A percentile compares a stretch with the other conserved stretches of the same genome.
Evolutionary conservation across 208 protist species (phyloP).

Genomic region (Trypanosoma vivax): DNA sequence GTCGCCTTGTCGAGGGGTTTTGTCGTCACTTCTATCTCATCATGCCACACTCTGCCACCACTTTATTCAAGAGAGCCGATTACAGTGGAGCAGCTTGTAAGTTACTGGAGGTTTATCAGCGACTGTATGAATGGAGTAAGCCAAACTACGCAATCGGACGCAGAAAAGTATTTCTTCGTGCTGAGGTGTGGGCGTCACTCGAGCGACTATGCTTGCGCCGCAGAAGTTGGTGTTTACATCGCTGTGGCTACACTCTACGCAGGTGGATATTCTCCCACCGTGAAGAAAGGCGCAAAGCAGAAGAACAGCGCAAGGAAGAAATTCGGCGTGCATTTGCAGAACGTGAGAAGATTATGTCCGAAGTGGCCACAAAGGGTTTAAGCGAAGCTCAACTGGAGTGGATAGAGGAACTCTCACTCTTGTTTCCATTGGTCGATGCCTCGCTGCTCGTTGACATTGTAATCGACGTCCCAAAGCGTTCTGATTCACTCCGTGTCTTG

Average conservation of each 20-base stretch:
- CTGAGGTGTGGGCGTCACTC: conserved; percentile 75
- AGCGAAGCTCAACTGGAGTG: conserved; percentile 34
- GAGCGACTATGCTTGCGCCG: conserved; percentile 74
- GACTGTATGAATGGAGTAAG: conserved; percentile 45
- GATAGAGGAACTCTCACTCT: conserved; percentile 50
- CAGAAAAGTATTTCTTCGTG: conserved; percentile 86
- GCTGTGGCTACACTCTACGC: conserved; percentile 59
- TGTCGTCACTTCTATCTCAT: conserved; percentile 79
- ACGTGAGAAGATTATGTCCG: conserved; percentile 43
- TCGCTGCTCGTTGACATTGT: conserved; percentile 54
- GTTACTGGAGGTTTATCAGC: conserved; percentile 55
- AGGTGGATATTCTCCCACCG: conserved; percentile 59
- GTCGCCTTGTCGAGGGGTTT: conserved; percentile 69
- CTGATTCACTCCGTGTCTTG: conserved; percentile 41
- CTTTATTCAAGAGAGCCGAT: conserved; percentile 29
- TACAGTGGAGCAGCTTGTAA: conserved; percentile 37
- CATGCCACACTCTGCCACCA: conserved; percentile 29
- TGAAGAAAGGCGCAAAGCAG: conserved; percentile 60
- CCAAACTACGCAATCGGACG: conserved; percentile 79
- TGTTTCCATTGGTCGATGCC: conserved; percentile 63
- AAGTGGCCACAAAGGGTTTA: conserved; percentile 27
- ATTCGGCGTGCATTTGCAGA: conserved; percentile 38
- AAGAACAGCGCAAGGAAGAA: conserved; percentile 48
- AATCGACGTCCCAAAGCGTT: conserved; percentile 36
- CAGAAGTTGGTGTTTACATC: conserved; percentile 45